phyloP scores from a whole-genome alignment of 176 grass and related monocot genomes.

The Oryza meyeriana region DNA sequence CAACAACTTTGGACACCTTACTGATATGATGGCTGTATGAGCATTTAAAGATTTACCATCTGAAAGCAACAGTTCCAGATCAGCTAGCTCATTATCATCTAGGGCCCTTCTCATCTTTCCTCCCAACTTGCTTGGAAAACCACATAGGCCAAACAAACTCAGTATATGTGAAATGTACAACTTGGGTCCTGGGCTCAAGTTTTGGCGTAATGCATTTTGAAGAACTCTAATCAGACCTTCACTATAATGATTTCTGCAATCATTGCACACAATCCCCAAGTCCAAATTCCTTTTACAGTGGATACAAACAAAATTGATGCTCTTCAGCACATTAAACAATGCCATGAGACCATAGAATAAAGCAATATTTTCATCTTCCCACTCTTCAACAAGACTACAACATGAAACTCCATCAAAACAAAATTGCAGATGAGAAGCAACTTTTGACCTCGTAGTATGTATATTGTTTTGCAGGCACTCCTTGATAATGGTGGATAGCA shows the following conservation, averaged over 20 bases:
- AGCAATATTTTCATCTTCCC: conserved; percentile 71
- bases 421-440: conserved; percentile 63
- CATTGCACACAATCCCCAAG: conserved; percentile 35
- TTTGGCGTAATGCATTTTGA: conserved; percentile 51
- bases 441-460: conserved; percentile 47
- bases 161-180: conserved; percentile 67
- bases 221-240: conserved; percentile 45
- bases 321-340: conserved; percentile 66
- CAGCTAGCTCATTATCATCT: conserved; percentile 57
- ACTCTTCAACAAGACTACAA: conserved; percentile 48
- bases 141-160: conserved; percentile 79
- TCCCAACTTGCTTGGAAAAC: conserved; percentile 61
- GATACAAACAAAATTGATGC: conserved; percentile 38
- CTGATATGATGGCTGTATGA: conserved; percentile 63
- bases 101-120: conserved; percentile 53
- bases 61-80: conserved; percentile 52
- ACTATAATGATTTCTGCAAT: conserved; percentile 43
- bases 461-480: conserved; percentile 53
- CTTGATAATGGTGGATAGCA: conserved; percentile 56
- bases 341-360: conserved; percentile 64
- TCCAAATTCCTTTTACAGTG: conserved; percentile 38
- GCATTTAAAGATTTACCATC: conserved; percentile 50
- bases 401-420: conserved; percentile 58
- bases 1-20: conserved; percentile 73
- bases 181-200: conserved; percentile 45